Evolutionary conservation across 176 grass and related monocot genomes (phyloP), one percentile per base, ranked within the genome.

Genomic region (Alloteropsis semialata): DNA sequence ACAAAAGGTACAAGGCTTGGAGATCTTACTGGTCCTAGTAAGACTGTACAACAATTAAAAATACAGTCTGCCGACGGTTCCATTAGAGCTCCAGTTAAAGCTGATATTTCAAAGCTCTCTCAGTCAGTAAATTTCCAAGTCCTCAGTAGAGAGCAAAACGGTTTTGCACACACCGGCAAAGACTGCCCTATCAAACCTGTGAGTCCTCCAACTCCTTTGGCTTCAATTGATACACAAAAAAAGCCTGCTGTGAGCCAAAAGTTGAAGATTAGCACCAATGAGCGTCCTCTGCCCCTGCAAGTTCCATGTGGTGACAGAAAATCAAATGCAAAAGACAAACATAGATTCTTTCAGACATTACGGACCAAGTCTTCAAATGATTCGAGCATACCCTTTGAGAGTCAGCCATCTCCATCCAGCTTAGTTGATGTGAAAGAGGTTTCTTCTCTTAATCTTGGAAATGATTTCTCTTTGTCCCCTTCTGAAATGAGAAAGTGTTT

Each of bases 41-140:
- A 91, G 80, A 77, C 74, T 32, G 44, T 33, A 44, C 89, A 84
- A 61, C 79, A 84, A 60, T 75, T 69, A 55, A 73, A 61, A 65
- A 59, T 83, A 78, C 81, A 41, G 5, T 64, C 84, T 8, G 33
- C 81, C 21, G 87, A 84, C 8, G 63, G 72, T 42, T 63, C 75
- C 81, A 25, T 72, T 81, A 87, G 59, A 50, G 68, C 83, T 81
- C 75, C 86, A 70, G 83, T 80, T 42, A 94, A 88, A 91, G 44
- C 86, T 2, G 87, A 92, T 61, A 28, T 80, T 80, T 77, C 83
- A 81, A 94, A 91, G 76, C 42, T 77, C 45, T 81, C 70, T 84
- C 86, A 81, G 42, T 74, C 71, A 70, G 89, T 83, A 81, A 91
- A 72, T 54, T 73, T 89, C 77, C 87, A 91, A 94, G 81, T 94